These are phyloP conservation scores for Colletotrichum sp. DNA, from an alignment of 2,329 filamentous ascomycete genomes.

Conservation along the genomic window DNA sequence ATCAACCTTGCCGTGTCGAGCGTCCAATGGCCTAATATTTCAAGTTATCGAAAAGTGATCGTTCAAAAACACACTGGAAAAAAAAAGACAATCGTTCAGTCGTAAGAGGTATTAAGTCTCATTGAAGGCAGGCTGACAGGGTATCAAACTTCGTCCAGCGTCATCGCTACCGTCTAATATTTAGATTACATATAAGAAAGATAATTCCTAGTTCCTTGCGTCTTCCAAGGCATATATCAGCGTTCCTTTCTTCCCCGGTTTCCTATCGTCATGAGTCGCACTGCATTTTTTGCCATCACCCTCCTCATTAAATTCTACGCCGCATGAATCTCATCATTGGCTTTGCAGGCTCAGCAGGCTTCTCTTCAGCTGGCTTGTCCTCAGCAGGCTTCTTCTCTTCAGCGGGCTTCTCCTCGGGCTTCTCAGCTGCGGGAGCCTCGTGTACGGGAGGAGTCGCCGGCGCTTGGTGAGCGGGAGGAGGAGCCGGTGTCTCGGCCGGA, in stretches of 20 bases:
- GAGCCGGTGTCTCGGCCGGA: neutral
- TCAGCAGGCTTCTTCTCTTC: neutral
- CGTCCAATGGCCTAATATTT: too few relatives aligned
- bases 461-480: neutral
- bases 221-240: neutral
- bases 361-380: neutral
- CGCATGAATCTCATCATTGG: conserved; percentile 11
- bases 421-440: neutral
- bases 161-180: conserved; percentile 15
- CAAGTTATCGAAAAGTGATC: too few relatives aligned
- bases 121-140: conserved; percentile 16
- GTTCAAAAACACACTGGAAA: too few relatives aligned
- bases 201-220: neutral
- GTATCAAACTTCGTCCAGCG: conserved; percentile 20
- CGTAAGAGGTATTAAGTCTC: neutral
- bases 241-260: neutral
- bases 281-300: rapidly evolving
- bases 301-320: neutral
- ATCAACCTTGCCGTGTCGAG: too few relatives aligned
- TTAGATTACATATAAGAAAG: conserved; percentile 19
- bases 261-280: neutral
- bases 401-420: neutral
- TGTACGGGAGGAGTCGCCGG: neutral
- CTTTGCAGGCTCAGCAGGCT: neutral
- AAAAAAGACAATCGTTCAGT: neutral